Percentiles rank a stretch among this genome's conserved stretches.
phyloP scores from a whole-genome alignment of 2,329 filamentous ascomycete species.

The Colletotrichum liriopes region DNA sequence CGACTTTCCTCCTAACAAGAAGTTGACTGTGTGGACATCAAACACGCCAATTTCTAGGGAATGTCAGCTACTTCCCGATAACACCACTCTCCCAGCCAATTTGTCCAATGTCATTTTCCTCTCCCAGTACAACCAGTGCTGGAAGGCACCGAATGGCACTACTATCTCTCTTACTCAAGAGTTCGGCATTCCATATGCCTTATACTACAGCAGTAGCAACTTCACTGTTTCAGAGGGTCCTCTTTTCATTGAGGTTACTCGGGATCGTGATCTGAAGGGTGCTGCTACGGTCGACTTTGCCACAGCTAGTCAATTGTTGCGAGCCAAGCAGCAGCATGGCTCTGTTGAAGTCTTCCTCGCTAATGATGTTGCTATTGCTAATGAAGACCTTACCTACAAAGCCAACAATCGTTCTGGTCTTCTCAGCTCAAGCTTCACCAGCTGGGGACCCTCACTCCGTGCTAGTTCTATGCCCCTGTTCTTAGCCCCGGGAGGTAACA shows the following conservation, averaged over 20 bases:
- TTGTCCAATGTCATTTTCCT: constrained; percentile 7
- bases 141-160: background rate
- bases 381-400: background rate
- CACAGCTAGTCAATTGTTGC: constrained; percentile 5
- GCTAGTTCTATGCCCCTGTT: constrained; percentile 58
- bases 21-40: constrained; percentile 24
- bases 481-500: constrained; percentile 57
- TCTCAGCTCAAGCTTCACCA: constrained; percentile 47
- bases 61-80: constrained; percentile 20
- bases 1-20: constrained; percentile 8
- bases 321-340: constrained; percentile 14
- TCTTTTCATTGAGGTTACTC: too few species aligned
- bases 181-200: constrained; percentile 56
- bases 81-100: background rate
- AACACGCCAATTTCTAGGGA: background rate
- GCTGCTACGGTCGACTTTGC: background rate
- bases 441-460: constrained; percentile 61
- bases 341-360: background rate
- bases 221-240: constrained; percentile 47
- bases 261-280: background rate
- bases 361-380: background rate
- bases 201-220: constrained; percentile 58
- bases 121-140: constrained; percentile 7
- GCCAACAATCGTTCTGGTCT: constrained; percentile 12
- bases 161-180: constrained; percentile 38